phyloP scores from a whole-genome alignment of 164 flowering plant species.

The Amborella trichopoda region DNA sequence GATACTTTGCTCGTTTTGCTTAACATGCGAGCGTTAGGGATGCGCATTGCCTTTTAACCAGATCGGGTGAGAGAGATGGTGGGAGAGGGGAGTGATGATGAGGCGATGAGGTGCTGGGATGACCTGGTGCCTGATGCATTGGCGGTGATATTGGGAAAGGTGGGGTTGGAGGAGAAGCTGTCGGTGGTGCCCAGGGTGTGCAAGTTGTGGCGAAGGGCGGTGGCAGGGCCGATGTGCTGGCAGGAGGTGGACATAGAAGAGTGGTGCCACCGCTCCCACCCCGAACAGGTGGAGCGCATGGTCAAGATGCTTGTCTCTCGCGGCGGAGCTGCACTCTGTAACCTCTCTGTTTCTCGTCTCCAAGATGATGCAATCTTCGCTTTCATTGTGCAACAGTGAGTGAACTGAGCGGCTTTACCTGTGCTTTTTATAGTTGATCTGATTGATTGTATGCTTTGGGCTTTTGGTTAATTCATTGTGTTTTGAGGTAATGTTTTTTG shows the following conservation, averaged over 20 bases:
- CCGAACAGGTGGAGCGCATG: constrained; percentile 40
- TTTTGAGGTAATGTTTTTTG: too few relatives aligned
- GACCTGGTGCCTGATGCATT: constrained; percentile 73
- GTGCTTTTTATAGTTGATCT: too few relatives aligned
- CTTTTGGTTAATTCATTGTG: too few relatives aligned
- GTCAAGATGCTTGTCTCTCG: constrained; percentile 42
- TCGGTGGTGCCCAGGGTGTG: constrained; percentile 80
- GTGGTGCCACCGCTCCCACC: constrained; percentile 38
- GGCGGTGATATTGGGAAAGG: constrained; percentile 60
- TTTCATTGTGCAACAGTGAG: constrained; percentile 68
- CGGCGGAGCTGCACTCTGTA: constrained; percentile 51
- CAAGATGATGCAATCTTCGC: constrained; percentile 22
- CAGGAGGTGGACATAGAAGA: constrained; percentile 85
- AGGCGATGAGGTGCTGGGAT: constrained; percentile 52
- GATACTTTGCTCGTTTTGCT: too few relatives aligned
- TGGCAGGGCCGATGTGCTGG: constrained; percentile 87
- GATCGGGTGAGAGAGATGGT: neutral
- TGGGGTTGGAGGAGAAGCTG: constrained; percentile 51
- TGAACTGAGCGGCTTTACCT: neutral
- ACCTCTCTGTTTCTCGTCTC: constrained; percentile 39
- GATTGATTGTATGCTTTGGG: too few relatives aligned
- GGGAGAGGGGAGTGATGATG: constrained; percentile 29
- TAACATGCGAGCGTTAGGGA: too few relatives aligned
- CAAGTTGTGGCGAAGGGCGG: constrained; percentile 69
- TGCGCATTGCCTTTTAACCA: too few relatives aligned